Percentiles rank a stretch among this genome's conserved stretches.
phyloP scores from a whole-genome alignment of 2,329 filamentous ascomycete species.

The Nigrospora sphaerica region DNA sequence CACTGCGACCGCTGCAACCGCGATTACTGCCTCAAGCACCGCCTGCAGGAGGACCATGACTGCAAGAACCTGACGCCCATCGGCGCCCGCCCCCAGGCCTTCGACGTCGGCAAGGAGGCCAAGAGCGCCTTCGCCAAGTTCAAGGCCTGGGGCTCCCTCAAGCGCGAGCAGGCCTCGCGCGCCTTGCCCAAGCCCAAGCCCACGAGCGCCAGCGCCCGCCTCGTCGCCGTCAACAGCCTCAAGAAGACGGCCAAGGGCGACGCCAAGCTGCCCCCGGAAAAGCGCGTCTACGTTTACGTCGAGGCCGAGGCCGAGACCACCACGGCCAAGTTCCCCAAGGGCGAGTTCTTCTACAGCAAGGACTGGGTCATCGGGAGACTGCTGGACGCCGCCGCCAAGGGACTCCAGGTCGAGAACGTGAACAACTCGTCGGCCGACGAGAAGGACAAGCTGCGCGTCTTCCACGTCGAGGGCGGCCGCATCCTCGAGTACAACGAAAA shows the following conservation, averaged over 20 bases:
- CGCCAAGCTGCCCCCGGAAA: constrained; percentile 69
- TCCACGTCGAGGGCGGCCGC: constrained; percentile 85
- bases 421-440: constrained; percentile 74
- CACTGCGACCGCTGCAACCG: constrained; percentile 67
- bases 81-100: constrained; percentile 37
- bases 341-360: constrained; percentile 71
- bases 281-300: constrained; percentile 83
- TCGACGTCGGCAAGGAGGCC: constrained; percentile 54
- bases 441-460: constrained; percentile 75
- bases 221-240: constrained; percentile 66
- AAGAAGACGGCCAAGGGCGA: constrained; percentile 91
- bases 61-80: constrained; percentile 67
- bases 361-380: constrained; percentile 89
- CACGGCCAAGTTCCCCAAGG: constrained; percentile 73
- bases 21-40: constrained; percentile 72
- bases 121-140: constrained; percentile 69
- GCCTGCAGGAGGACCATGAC: constrained; percentile 73
- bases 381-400: constrained; percentile 69
- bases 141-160: constrained; percentile 71
- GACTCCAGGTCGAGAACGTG: constrained; percentile 72
- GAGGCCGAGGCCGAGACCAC: constrained; percentile 86
- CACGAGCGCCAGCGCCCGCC: constrained; percentile 53
- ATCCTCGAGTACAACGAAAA: constrained; percentile 85
- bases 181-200: constrained; percentile 58
- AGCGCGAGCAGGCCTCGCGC: constrained; percentile 55